Conservation (phyloP, 2,329 filamentous ascomycete genomes). For the Colletotrichum phormii region DNA sequence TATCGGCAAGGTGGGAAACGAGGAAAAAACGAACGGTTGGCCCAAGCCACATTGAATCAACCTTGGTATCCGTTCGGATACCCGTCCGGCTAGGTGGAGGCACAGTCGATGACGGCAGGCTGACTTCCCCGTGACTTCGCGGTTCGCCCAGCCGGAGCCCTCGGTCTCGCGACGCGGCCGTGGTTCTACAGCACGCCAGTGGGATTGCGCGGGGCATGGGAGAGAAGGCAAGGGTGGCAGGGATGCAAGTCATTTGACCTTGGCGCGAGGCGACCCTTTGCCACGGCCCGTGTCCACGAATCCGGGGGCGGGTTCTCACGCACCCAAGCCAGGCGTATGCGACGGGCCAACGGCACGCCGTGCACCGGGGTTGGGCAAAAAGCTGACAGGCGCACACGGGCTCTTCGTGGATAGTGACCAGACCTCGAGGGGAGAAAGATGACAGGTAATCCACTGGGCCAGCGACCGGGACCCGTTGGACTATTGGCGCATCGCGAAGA, state of each 20-base stretch:
- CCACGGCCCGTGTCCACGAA: slow-evolving; percentile 8
- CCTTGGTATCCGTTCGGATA: neutral
- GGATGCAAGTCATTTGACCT: slow-evolving; percentile 7
- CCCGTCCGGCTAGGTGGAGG: neutral
- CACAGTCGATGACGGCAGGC: neutral
- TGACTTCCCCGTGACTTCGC: neutral
- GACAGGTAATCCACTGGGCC: neutral
- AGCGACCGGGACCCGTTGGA: neutral
- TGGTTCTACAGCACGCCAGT: neutral
- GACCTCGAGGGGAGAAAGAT: neutral
- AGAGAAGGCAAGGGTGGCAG: neutral
- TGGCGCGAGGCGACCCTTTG: slow-evolving; percentile 7
- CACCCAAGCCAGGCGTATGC: neutral
- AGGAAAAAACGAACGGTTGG: slow-evolving; percentile 12
- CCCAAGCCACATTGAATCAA: slow-evolving; percentile 15
- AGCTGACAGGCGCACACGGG: slow-evolving; percentile 9
- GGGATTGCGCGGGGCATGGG: neutral
- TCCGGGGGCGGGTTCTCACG: slow-evolving; percentile 8
- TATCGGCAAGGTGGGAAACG: neutral
- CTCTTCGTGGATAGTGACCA: neutral
- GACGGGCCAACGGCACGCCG: slow-evolving; percentile 8
- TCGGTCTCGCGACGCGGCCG: slow-evolving; percentile 21
- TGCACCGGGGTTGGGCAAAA: slow-evolving; percentile 1
- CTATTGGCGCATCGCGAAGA: too few relatives aligned
- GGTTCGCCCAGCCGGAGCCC: slow-evolving; percentile 26